These are phyloP conservation scores for Pichia insulana DNA, from an alignment of 805 yeast genomes.

Conservation along the genomic window DNA sequence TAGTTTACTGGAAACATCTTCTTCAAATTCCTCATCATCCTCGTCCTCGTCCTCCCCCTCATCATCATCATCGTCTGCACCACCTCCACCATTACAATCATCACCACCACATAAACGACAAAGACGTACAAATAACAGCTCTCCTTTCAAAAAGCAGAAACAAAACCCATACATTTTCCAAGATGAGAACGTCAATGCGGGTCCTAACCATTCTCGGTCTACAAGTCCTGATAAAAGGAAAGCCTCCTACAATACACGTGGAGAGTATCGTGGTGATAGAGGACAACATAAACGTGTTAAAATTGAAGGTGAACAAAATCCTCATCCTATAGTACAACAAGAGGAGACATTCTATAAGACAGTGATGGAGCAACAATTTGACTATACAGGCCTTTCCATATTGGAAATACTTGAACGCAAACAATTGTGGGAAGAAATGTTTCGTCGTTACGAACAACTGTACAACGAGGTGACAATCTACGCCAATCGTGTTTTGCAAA, in stretches of 20 bases:
- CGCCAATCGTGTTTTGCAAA: too few relatives aligned
- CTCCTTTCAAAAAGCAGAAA: neutral
- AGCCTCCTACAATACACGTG: neutral
- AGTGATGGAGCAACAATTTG: neutral
- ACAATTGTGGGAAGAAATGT: neutral
- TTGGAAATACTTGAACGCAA: neutral
- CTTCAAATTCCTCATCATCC: constrained; percentile 18
- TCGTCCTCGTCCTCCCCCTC: too few relatives aligned
- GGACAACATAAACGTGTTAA: neutral
- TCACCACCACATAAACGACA: too few relatives aligned
- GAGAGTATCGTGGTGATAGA: neutral
- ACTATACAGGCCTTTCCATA: neutral
- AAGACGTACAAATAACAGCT: constrained; percentile 17
- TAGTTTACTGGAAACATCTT: constrained; percentile 18
- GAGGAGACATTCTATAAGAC: neutral
- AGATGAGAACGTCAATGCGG: too few relatives aligned
- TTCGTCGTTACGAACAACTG: neutral
- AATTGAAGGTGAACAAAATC: neutral
- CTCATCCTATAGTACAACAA: neutral
- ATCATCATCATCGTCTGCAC: constrained; percentile 12
- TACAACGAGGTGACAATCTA: neutral
- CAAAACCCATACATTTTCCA: neutral
- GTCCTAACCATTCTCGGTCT: too few relatives aligned
- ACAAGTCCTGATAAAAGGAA: neutral
- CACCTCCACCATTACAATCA: too few relatives aligned